Conservation (phyloP, 2,329 filamentous ascomycete species). For the Paecilomyces sp. region DNA sequence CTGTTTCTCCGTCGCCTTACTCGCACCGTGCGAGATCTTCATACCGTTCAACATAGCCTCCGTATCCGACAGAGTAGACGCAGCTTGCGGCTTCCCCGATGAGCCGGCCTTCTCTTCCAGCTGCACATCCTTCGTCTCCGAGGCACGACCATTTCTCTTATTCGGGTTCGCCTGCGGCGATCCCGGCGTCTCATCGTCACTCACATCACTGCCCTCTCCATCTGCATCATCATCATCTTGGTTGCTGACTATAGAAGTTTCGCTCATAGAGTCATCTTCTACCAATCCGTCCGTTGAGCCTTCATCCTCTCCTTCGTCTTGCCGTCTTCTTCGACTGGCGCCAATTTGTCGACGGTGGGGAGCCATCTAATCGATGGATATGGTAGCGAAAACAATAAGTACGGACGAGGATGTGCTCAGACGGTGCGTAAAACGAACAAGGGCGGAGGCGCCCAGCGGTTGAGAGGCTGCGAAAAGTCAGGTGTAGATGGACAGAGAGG, state of each 20-base stretch:
- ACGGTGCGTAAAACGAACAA: background rate
- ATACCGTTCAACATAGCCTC: slow-evolving; percentile 56
- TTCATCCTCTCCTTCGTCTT: slow-evolving; percentile 45
- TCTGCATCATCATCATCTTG: slow-evolving; percentile 53
- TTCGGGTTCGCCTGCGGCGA: slow-evolving; percentile 15
- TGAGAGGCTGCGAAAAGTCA: background rate
- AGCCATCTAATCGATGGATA: slow-evolving; percentile 27
- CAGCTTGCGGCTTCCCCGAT: slow-evolving; percentile 23
- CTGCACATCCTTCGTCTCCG: slow-evolving; percentile 15
- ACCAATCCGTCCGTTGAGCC: slow-evolving; percentile 43
- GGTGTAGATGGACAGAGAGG: slow-evolving; percentile 1
- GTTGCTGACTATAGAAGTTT: slow-evolving; percentile 52
- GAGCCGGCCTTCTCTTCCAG: slow-evolving; percentile 29
- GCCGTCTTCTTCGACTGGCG: slow-evolving; percentile 37
- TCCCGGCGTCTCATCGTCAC: slow-evolving; percentile 41
- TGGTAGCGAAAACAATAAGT: background rate
- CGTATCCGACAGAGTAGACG: slow-evolving; percentile 46
- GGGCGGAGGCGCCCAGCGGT: background rate
- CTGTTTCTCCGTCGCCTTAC: slow-evolving; percentile 38
- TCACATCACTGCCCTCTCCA: slow-evolving; percentile 52
- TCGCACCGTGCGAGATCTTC: slow-evolving; percentile 36
- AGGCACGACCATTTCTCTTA: slow-evolving; percentile 21
- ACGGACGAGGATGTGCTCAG: background rate
- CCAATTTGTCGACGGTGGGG: slow-evolving; percentile 35
- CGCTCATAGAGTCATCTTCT: slow-evolving; percentile 58